phyloP scores from a whole-genome alignment of 2,329 filamentous ascomycete species.

The Alternaria sp. region DNA sequence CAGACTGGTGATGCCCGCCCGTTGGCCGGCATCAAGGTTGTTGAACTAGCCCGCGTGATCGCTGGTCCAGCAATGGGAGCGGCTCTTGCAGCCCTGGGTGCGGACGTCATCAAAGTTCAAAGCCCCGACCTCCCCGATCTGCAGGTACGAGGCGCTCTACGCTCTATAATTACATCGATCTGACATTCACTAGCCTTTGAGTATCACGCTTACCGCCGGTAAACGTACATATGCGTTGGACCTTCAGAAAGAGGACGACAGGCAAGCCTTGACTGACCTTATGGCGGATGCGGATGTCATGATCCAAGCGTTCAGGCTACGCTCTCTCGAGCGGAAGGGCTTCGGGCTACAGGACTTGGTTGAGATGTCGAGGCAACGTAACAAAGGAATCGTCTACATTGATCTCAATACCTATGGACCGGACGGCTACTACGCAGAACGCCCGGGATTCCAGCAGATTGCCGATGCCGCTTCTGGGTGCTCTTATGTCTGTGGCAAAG shows the following conservation, averaged over 20 bases:
- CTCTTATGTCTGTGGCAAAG: conserved; percentile 35
- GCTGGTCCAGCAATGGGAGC: conserved; percentile 50
- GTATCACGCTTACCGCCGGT: conserved; percentile 52
- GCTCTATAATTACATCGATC: conserved; percentile 34
- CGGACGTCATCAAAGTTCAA: conserved; percentile 52
- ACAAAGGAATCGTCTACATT: conserved; percentile 56
- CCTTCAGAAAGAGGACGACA: conserved; percentile 29
- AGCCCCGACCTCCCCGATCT: neutral
- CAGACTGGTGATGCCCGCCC: conserved; percentile 30
- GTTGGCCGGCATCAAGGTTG: conserved; percentile 50
- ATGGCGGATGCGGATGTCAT: conserved; percentile 59
- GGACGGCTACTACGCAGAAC: conserved; percentile 53
- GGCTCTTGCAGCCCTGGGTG: conserved; percentile 50
- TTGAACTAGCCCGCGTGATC: conserved; percentile 49
- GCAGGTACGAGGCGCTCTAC: conserved; percentile 10
- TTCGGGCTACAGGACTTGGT: conserved; percentile 52
- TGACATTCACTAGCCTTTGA: conserved; percentile 45
- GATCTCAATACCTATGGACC: conserved; percentile 61
- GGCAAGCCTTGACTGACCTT: conserved; percentile 46
- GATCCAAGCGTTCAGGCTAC: conserved; percentile 59
- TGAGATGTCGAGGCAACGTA: conserved; percentile 49
- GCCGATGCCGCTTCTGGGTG: conserved; percentile 42
- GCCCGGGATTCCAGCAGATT: conserved; percentile 61
- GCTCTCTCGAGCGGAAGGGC: conserved; percentile 52
- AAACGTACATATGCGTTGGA: conserved; percentile 52